Conservation (phyloP, 805 yeast species). For the Candida sithepensis region DNA sequence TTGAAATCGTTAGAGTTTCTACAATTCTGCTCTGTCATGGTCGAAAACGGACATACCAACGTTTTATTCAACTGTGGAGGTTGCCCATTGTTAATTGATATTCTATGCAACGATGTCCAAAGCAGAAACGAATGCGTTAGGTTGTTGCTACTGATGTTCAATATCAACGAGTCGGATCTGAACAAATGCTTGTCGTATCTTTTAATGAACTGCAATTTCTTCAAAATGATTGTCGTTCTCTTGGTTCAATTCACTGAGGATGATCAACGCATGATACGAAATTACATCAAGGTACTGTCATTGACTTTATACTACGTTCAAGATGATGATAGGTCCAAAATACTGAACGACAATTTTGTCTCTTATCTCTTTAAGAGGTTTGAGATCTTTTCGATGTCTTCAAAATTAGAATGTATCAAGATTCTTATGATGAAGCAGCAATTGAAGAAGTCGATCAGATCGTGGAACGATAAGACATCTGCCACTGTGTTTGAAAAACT, state of each 20-base stretch:
- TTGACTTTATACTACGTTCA: background rate
- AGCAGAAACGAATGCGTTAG: background rate
- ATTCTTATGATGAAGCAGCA: slow-evolving; percentile 5
- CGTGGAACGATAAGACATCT: background rate
- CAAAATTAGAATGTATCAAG: slow-evolving; percentile 13
- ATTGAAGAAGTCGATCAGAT: background rate
- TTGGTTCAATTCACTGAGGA: background rate
- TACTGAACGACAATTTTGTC: background rate
- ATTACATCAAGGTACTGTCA: background rate
- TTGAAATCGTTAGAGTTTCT: background rate
- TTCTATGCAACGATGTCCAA: background rate
- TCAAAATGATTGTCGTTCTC: background rate
- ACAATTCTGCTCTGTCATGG: background rate
- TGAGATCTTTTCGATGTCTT: background rate
- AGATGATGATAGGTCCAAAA: background rate
- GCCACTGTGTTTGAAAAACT: slow-evolving; percentile 13
- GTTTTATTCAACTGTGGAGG: background rate
- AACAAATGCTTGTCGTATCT: background rate
- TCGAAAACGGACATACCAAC: background rate
- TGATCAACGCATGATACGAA: too few relatives aligned
- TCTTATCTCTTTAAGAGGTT: background rate
- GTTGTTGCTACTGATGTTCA: background rate
- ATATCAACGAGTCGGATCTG: background rate
- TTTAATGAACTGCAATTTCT: background rate
- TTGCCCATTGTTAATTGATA: background rate